Percentiles rank a stretch among this genome's conserved stretches.
Conservation (phyloP, 2,329 filamentous ascomycete genomes). For the Paracamarosporium sp. region DNA sequence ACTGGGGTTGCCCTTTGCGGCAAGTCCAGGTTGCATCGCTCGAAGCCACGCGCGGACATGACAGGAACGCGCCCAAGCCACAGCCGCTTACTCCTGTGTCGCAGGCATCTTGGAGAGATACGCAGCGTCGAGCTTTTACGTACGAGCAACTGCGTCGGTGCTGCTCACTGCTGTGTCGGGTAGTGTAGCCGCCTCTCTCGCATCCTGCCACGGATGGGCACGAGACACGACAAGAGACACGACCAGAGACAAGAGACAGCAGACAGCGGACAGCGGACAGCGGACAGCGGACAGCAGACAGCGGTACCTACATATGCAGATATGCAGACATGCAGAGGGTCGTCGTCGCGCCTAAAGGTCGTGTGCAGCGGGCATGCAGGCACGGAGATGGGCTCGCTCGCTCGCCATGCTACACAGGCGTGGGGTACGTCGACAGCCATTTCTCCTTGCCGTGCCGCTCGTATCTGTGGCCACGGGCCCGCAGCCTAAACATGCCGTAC, state of each 20-base stretch:
- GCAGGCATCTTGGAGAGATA: no score
- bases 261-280: not conserved
- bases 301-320: conserved; percentile 19
- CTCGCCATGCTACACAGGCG: conserved; percentile 4
- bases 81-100: not conserved
- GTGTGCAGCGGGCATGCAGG: conserved; percentile 8
- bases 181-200: conserved; percentile 13
- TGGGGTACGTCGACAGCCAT: conserved; percentile 11
- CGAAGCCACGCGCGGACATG: not conserved
- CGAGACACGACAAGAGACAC: not conserved
- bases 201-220: conserved; percentile 18
- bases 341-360: no score
- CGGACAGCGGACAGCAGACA: conserved; percentile 8
- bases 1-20: conserved; percentile 9
- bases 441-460: not conserved
- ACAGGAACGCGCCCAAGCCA: conserved; percentile 1
- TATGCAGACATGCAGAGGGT: no score
- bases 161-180: conserved; percentile 6
- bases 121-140: no score
- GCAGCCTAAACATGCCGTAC: conserved; percentile 4
- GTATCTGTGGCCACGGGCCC: not conserved
- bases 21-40: conserved; percentile 9
- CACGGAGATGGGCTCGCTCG: conserved; percentile 12
- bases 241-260: not conserved
- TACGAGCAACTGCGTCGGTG: conserved; percentile 21